Conservation (phyloP, 2,329 filamentous ascomycete species). For the Ustulina deusta region DNA sequence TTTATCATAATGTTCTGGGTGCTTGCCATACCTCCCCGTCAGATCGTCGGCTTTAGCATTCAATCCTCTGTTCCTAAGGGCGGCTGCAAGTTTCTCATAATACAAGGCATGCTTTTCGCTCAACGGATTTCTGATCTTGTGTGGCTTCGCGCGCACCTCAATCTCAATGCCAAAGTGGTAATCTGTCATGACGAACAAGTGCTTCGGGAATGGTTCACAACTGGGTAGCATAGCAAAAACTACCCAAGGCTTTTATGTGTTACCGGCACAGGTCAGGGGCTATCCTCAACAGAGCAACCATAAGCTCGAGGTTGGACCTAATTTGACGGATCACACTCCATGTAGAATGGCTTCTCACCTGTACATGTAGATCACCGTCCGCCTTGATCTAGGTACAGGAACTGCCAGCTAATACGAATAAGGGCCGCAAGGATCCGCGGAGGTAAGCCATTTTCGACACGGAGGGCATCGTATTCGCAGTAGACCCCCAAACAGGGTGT, state of each 20-base stretch:
- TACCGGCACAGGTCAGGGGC: background rate
- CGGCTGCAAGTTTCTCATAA: constrained; percentile 15
- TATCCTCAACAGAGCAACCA: background rate
- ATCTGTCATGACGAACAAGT: constrained; percentile 6
- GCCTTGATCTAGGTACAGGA: background rate
- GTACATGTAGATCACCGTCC: background rate
- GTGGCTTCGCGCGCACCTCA: constrained; percentile 9
- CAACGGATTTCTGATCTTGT: constrained; percentile 13
- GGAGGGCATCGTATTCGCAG: too few relatives aligned
- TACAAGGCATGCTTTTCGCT: constrained; percentile 19
- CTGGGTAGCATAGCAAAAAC: background rate
- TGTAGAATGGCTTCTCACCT: too few relatives aligned
- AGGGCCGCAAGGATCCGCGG: background rate
- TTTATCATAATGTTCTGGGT: constrained; percentile 15
- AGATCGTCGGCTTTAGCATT: constrained; percentile 2
- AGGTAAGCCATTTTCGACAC: background rate
- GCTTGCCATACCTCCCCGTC: background rate
- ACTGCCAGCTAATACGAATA: background rate
- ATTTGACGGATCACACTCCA: background rate
- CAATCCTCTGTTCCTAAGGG: constrained; percentile 13
- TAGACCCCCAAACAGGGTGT: background rate
- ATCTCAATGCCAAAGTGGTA: constrained; percentile 18
- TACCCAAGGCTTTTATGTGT: background rate
- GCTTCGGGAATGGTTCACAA: background rate
- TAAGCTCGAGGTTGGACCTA: background rate